These are phyloP conservation scores for Thielaviopsis ethacetica DNA, from an alignment of 2,329 filamentous ascomycete genomes.

Conservation along the genomic window DNA sequence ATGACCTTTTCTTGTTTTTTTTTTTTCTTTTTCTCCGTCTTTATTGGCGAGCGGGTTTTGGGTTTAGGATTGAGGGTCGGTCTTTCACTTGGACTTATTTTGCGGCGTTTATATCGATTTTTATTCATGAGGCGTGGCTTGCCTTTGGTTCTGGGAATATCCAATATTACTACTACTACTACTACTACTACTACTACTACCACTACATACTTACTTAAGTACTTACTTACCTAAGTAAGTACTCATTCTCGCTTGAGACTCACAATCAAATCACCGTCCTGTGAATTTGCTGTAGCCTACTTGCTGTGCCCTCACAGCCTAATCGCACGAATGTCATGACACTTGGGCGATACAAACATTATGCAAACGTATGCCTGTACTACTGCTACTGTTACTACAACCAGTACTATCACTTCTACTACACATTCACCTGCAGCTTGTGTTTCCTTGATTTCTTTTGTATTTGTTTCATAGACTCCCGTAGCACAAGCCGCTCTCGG, in stretches of 20 bases:
- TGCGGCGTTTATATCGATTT: not conserved
- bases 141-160: too few relatives aligned
- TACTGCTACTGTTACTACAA: too few relatives aligned
- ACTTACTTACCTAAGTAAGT: not conserved
- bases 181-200: too few relatives aligned
- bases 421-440: not conserved
- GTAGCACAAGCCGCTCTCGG: not conserved
- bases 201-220: too few relatives aligned
- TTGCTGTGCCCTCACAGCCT: not conserved
- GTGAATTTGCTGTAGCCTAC: not conserved
- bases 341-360: not conserved
- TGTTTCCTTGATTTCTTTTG: not conserved
- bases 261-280: not conserved
- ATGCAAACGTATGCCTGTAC: not conserved
- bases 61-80: not conserved
- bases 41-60: not conserved
- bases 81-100: not conserved
- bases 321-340: not conserved
- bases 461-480: not conserved
- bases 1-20: conserved; percentile 3
- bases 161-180: too few relatives aligned
- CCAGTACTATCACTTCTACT: not conserved
- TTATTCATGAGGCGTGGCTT: not conserved
- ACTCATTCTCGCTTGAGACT: not conserved
- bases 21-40: not conserved